Evolutionary conservation across 83 land plant species (phyloP).

Genomic region (Diphasiastrum complanatum): DNA sequence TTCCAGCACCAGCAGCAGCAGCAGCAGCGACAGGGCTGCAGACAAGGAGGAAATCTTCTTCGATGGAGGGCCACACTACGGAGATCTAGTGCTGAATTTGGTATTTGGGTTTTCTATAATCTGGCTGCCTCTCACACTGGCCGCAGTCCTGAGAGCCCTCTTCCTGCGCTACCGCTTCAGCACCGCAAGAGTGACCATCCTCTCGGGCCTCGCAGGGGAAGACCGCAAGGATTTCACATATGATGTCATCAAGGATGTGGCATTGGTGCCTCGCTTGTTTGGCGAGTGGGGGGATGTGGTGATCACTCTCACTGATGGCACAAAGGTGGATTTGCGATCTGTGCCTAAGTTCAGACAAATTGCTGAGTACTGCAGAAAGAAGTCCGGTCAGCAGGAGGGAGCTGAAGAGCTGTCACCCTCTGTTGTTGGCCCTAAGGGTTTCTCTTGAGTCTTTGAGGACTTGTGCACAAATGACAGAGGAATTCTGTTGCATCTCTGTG

Average conservation of each 20-base stretch:
- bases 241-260: conserved; percentile 59
- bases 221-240: conserved; percentile 83
- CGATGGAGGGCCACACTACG: conserved; percentile 97
- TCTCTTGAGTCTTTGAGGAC: conserved; percentile 14
- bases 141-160: conserved; percentile 72
- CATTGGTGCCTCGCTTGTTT: conserved; percentile 78
- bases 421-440: conserved; percentile 32
- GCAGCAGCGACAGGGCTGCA: conserved; percentile 6
- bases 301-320: conserved; percentile 74
- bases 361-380: conserved; percentile 61
- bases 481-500: no score
- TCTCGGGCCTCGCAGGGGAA: conserved; percentile 78
- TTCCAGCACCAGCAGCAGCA: no score
- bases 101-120: conserved; percentile 81
- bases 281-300: conserved; percentile 96
- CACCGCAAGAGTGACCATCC: conserved; percentile 65
- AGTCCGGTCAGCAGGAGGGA: conserved; percentile 38
- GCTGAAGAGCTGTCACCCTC: neutral
- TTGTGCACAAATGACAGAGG: no score
- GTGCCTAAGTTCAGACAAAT: conserved; percentile 87
- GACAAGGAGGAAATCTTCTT: conserved; percentile 65
- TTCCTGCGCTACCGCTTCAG: conserved; percentile 84
- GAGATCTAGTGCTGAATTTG: conserved; percentile 75
- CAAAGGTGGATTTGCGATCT: conserved; percentile 76
- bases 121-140: conserved; percentile 87